Conservation (phyloP, 176 grass and related monocot species). For the Olyra latifolia region DNA sequence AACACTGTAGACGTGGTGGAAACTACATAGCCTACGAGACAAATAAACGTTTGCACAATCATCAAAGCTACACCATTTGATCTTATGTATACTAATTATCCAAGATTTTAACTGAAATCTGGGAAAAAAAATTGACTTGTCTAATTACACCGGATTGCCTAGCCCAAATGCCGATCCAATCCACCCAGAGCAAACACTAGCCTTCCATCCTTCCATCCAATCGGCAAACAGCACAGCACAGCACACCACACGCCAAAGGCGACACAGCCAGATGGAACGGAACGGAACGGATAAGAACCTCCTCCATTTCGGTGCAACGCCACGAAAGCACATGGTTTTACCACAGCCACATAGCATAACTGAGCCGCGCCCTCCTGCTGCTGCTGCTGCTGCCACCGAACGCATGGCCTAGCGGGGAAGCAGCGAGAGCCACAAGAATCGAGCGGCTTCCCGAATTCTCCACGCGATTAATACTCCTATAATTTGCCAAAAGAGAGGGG, state of each 20-base stretch:
- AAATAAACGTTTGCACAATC: too few relatives aligned
- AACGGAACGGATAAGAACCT: neutral
- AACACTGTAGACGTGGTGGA: too few relatives aligned
- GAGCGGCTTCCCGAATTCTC: slow-evolving; percentile 27
- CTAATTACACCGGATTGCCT: neutral
- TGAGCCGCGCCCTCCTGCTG: neutral
- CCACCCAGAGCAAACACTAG: neutral
- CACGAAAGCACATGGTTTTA: slow-evolving; percentile 37
- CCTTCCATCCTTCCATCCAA: neutral
- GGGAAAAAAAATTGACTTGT: neutral
- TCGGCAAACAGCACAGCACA: neutral
- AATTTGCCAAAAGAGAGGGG: slow-evolving; percentile 16
- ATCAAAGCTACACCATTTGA: too few relatives aligned
- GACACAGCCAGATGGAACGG: neutral
- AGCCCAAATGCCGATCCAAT: neutral
- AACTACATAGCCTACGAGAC: too few relatives aligned
- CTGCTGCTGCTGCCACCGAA: neutral
- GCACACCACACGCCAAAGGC: neutral
- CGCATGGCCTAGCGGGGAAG: neutral
- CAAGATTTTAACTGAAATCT: neutral
- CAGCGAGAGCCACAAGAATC: slow-evolving; percentile 58
- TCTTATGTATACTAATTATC: too few relatives aligned
- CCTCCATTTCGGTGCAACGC: neutral
- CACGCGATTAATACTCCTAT: neutral
- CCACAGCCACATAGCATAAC: neutral